Conservation (phyloP, 129 eudicot species). For the Solidago caesia region DNA sequence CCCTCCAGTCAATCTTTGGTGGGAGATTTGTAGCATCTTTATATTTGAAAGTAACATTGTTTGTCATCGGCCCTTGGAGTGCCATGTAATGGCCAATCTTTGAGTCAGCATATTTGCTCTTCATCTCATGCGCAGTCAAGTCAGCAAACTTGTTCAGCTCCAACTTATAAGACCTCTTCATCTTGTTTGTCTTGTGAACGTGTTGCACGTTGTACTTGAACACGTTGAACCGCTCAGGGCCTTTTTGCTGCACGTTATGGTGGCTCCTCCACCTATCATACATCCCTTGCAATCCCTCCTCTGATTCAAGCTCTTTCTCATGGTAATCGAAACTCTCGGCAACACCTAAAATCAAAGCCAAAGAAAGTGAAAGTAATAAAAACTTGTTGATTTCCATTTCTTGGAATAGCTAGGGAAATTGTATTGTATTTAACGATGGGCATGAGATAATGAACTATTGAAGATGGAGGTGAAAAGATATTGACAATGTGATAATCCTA, state of each 20-base stretch:
- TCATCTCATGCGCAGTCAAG: constrained; percentile 67
- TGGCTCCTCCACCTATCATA: too few species aligned
- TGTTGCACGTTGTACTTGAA: constrained; percentile 7
- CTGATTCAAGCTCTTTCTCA: too few species aligned
- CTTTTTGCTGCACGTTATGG: too few species aligned
- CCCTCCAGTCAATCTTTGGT: constrained; percentile 59
- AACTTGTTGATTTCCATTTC: constrained; percentile 33
- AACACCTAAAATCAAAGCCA: constrained; percentile 35
- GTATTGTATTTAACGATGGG: too few species aligned
- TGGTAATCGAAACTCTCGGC: too few species aligned
- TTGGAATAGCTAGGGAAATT: neutral
- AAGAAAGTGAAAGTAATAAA: constrained; percentile 31
- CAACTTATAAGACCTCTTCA: constrained; percentile 69
- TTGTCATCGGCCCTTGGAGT: constrained; percentile 34
- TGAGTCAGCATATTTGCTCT: constrained; percentile 47
- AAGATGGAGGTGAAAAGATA: too few species aligned
- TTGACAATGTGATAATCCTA: too few species aligned
- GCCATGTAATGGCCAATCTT: constrained; percentile 34
- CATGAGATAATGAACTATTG: too few species aligned
- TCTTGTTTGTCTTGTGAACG: constrained; percentile 60
- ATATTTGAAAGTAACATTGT: constrained; percentile 31
- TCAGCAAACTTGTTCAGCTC: constrained; percentile 74
- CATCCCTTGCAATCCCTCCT: too few species aligned
- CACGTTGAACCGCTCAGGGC: too few species aligned
- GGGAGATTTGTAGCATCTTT: constrained; percentile 40